Conservation (phyloP, 495 filamentous ascomycete genomes). For the Hypoxylon rickii region DNA sequence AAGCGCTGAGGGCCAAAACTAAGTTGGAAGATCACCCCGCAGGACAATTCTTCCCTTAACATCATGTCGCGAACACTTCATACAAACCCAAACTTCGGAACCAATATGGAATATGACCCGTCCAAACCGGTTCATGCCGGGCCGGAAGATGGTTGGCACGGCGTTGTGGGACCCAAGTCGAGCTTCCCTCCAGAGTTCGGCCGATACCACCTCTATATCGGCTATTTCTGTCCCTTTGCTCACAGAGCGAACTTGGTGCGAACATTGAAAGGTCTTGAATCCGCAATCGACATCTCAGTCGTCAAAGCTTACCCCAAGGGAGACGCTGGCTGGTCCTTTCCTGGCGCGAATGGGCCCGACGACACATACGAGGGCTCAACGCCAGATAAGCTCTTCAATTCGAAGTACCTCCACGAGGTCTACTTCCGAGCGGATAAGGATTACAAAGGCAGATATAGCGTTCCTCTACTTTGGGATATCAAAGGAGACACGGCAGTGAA, state of each 20-base stretch:
- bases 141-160: constrained; percentile 27
- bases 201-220: constrained; percentile 78
- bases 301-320: constrained; percentile 43
- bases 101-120: constrained; percentile 7
- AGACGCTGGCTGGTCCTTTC: constrained; percentile 73
- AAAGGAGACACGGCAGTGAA: constrained; percentile 73
- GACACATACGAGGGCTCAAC: constrained; percentile 60
- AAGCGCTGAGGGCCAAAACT: no score
- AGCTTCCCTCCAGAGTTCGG: constrained; percentile 66
- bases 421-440: constrained; percentile 71
- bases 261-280: constrained; percentile 73
- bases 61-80: neutral
- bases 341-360: constrained; percentile 49
- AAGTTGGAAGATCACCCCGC: neutral
- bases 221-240: constrained; percentile 47
- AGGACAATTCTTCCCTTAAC: neutral
- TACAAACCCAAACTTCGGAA: neutral
- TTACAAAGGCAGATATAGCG: constrained; percentile 77
- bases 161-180: constrained; percentile 14
- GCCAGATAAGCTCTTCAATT: constrained; percentile 64
- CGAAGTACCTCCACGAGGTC: constrained; percentile 64
- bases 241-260: constrained; percentile 74
- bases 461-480: constrained; percentile 80
- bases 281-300: constrained; percentile 66
- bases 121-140: constrained; percentile 17